phyloP scores from a whole-genome alignment of 2,329 filamentous ascomycete species.

The Phaeomoniella chlamydospora region DNA sequence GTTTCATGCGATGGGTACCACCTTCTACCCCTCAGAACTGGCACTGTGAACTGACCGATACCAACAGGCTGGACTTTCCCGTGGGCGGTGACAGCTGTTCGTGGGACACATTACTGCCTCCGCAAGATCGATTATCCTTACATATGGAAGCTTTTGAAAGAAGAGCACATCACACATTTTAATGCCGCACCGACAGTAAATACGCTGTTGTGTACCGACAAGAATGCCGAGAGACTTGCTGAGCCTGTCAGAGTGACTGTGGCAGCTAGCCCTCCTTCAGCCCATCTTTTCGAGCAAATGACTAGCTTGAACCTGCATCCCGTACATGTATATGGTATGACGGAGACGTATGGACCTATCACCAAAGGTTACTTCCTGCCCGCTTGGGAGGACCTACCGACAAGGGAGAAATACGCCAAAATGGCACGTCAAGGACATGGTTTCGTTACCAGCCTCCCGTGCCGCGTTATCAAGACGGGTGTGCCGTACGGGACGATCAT shows the following conservation, averaged over 20 bases:
- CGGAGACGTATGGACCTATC: constrained; percentile 87
- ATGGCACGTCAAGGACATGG: constrained; percentile 95
- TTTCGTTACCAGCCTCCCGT: constrained; percentile 68
- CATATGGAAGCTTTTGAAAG: constrained; percentile 79
- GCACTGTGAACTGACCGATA: not conserved
- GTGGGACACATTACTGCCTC: constrained; percentile 89
- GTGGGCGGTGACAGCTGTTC: constrained; percentile 82
- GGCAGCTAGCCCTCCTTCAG: constrained; percentile 78
- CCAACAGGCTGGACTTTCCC: constrained; percentile 64
- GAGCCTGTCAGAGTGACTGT: constrained; percentile 74
- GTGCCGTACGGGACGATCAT: constrained; percentile 51
- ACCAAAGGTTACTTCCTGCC: constrained; percentile 87
- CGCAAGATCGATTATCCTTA: constrained; percentile 89
- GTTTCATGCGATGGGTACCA: constrained; percentile 50
- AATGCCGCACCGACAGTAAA: constrained; percentile 95
- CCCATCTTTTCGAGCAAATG: constrained; percentile 90
- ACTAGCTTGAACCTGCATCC: constrained; percentile 70
- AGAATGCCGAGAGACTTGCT: constrained; percentile 56
- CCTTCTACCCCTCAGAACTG: too few relatives aligned
- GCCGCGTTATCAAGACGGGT: constrained; percentile 68
- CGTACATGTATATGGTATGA: constrained; percentile 81
- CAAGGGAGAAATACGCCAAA: constrained; percentile 64
- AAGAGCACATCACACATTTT: constrained; percentile 84
- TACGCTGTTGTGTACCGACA: constrained; percentile 70
- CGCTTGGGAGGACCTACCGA: constrained; percentile 60